phyloP scores from a whole-genome alignment of 257 asterid genomes.

The Thymus quinquecostatus region DNA sequence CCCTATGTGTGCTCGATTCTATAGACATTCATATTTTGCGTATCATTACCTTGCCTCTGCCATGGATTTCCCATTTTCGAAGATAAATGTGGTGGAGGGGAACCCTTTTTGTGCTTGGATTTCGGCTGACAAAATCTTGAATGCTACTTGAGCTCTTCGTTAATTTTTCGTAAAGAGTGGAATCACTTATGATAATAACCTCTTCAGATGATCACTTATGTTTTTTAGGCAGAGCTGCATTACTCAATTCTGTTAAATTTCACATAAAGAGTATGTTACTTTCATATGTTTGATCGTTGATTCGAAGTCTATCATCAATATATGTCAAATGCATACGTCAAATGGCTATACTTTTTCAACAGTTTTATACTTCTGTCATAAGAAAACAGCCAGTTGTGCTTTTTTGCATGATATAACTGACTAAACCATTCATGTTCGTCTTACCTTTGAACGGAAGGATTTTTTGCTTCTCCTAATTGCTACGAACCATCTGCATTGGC shows the following conservation, averaged over 20 bases:
- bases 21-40: not conserved
- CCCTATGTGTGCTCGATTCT: not conserved
- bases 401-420: constrained; percentile 5
- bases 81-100: not conserved
- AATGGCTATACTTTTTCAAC: too few species aligned
- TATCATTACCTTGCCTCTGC: not conserved
- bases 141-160: not conserved
- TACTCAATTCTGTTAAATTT: not conserved
- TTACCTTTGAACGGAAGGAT: not conserved
- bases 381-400: not conserved
- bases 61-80: not conserved
- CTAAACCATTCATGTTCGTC: not conserved
- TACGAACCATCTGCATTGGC: not conserved
- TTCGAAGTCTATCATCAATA: not conserved
- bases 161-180: not conserved
- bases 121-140: not conserved
- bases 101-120: constrained; percentile 1
- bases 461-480: not conserved
- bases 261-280: not conserved
- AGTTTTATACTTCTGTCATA: not conserved
- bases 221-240: not conserved
- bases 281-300: not conserved
- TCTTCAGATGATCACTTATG: not conserved
- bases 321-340: not conserved
- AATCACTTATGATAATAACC: not conserved